Evolutionary conservation across 345 rosid genomes (phyloP), one percentile per base, ranked within the genome.

Genomic region (Hypericum perforatum): DNA sequence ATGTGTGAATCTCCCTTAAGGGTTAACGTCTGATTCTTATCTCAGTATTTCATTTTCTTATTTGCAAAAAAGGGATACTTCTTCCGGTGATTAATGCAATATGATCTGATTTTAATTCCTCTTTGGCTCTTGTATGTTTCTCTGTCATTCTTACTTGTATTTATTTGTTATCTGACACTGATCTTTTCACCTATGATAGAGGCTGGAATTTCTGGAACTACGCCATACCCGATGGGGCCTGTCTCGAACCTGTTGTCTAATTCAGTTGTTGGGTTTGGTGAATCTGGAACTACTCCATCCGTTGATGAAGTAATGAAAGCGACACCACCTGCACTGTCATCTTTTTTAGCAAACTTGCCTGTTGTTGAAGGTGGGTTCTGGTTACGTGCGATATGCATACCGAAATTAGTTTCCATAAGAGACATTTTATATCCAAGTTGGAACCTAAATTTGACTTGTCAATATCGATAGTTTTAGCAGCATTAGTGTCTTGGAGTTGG

Each of bases 311-410:
- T 79, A 59, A 59, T 81, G 71, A 91, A 81, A 80, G 89, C 78
- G 41, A 78, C 96, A 61, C 86, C 98, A 22, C 85, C 94, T 59
- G 76, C 88, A 60, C 52, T 87, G 69, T 43, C 74, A 38, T 78
- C 89, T 16, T 81, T 91, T 76, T 67, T 87, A 68, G 78, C 84
- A 15, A 82, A 67, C 69, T 72, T 91, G 79, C 98, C 98, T 43
- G 49, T 43, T 15, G 69, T 81, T 41, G 96, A 87, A 54, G 95
- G 97, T 90, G 61, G 41, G 48, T 32, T 63, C 52, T 65, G 54
- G 45, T 55, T 67, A 12, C 2, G 32, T 42, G 36, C 41, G 42
- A 4, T 47, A 16, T 43, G 56, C 41, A 14, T 52, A 40, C 38
- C 39, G 4, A 49, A 15, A 48, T 13, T 13, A 39, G 16, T 58